Percentiles rank a stretch among this genome's conserved stretches.
phyloP scores from a whole-genome alignment of 495 filamentous ascomycete species.

The Viridothelium virens region DNA sequence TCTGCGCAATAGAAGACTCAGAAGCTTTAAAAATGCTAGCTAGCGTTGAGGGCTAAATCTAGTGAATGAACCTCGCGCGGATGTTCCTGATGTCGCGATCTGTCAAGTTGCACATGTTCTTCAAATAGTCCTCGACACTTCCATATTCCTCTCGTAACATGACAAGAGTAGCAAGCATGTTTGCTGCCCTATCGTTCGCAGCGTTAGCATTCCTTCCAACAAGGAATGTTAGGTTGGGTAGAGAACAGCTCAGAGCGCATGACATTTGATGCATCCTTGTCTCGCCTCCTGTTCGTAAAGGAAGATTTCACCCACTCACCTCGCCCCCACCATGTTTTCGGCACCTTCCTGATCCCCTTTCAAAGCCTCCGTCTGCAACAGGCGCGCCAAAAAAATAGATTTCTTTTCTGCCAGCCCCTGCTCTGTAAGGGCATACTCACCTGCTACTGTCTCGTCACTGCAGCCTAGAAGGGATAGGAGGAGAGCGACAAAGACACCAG shows the following conservation, averaged over 20 bases:
- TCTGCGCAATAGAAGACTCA: too few relatives aligned
- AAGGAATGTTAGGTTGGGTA: background rate
- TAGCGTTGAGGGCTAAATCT: background rate
- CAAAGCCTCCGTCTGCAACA: conserved; percentile 29
- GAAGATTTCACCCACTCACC: conserved; percentile 8
- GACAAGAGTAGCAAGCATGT: conserved; percentile 47
- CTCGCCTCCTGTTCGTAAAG: background rate
- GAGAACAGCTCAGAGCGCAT: background rate
- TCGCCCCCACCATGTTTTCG: conserved; percentile 23
- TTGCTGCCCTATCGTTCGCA: conserved; percentile 19
- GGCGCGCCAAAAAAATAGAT: conserved; percentile 24
- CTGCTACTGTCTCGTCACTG: conserved; percentile 22
- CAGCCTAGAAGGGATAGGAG: conserved; percentile 33
- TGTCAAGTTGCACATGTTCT: conserved; percentile 46
- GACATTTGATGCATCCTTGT: background rate
- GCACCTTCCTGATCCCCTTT: conserved; percentile 35
- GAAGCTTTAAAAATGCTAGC: background rate
- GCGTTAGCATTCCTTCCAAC: background rate
- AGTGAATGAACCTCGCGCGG: conserved; percentile 37
- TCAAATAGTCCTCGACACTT: conserved; percentile 49
- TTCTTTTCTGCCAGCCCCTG: conserved; percentile 28
- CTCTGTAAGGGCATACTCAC: conserved; percentile 36
- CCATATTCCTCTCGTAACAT: conserved; percentile 48
- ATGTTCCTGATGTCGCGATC: conserved; percentile 44
- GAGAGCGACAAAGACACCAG: conserved; percentile 36